Evolutionary conservation across 2,329 filamentous ascomycete genomes (phyloP), one percentile per base, ranked within the genome.

Genomic region (Zelopaecilomyces penicillatus): DNA sequence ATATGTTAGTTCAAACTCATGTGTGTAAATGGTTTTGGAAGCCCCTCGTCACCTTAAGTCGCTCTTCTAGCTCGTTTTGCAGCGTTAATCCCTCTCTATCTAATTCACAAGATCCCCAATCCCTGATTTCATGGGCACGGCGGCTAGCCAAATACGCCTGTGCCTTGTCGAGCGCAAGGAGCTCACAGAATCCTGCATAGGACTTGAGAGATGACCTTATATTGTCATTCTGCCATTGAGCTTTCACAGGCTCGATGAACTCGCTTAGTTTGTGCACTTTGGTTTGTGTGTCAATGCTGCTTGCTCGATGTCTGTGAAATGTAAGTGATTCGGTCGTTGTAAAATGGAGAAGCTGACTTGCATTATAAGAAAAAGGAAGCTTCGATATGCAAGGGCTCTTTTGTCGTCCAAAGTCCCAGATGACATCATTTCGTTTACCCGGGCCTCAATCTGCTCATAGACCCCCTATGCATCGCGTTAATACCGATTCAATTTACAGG

Each of bases 361-460:
- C 78, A 93, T 83, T 50, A 98, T 93, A 47, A 95, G 93, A 61
- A 98, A 94, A 1, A 97, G 73, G 51, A 97, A 91, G 7, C 89
- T 91, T 54, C 82, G 86, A 57, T 94, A 90, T 2, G 90, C 87
- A 57, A 93, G 83, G 46, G 87, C 81, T 30, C 90, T 79, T 58
- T 90, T 88, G 56, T 91, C 84, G 57, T 96, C 91, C 30, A 85
- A 68, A 43, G 77, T 75, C 30, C 85, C 80, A 39, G 85, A 79
- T 50, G 80, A 73, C 59, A 85, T 76, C 70, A 95, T 82, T 61
- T 91, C 85, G 48, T 84, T 83, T 48, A 97, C 83, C 57, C 88
- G 88, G 33, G 74, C 75, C 61, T 95, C 87, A 29, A 98, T 78
- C 54, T 93, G 80, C 46, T 91, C 85, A 60, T 96, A 97, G 29